Percentiles rank a stretch among this genome's conserved stretches.
Evolutionary conservation across 768 basidiomycete species (phyloP).

Genomic region (Suillus luteus): DNA sequence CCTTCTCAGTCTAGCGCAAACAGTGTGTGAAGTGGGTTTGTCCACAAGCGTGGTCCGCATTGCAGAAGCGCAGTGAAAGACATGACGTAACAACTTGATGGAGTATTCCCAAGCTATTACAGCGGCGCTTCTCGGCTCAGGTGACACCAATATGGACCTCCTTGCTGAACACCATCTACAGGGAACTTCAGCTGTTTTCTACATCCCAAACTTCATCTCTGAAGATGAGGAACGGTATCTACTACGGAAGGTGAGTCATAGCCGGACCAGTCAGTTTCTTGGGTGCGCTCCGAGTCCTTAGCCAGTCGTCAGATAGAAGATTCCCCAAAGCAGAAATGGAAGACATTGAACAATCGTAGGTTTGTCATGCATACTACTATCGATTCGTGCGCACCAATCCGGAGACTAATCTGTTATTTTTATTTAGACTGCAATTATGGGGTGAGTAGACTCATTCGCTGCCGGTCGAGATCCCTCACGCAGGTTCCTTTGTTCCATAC

Average conservation of each 20-base stretch:
- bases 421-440: constrained; percentile 69
- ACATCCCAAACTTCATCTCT: constrained; percentile 78
- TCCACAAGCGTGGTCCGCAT: neutral
- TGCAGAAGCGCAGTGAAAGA: neutral
- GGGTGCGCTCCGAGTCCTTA: neutral
- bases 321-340: constrained; percentile 83
- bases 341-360: constrained; percentile 70
- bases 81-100: constrained; percentile 1
- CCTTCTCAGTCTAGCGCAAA: neutral
- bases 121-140: neutral
- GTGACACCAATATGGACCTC: neutral
- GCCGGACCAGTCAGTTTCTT: constrained; percentile 9
- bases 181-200: constrained; percentile 50
- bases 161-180: constrained; percentile 32
- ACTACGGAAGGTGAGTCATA: constrained; percentile 62
- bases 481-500: constrained; percentile 14
- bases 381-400: neutral
- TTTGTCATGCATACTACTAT: constrained; percentile 23
- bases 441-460: constrained; percentile 42
- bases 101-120: neutral
- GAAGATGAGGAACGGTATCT: constrained; percentile 78
- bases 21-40: neutral
- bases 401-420: neutral
- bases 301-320: constrained; percentile 61
- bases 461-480: constrained; percentile 12